These are phyloP conservation scores for Leccinum pellstonianum DNA, from an alignment of 768 basidiomycete genomes.

Conservation along the genomic window DNA sequence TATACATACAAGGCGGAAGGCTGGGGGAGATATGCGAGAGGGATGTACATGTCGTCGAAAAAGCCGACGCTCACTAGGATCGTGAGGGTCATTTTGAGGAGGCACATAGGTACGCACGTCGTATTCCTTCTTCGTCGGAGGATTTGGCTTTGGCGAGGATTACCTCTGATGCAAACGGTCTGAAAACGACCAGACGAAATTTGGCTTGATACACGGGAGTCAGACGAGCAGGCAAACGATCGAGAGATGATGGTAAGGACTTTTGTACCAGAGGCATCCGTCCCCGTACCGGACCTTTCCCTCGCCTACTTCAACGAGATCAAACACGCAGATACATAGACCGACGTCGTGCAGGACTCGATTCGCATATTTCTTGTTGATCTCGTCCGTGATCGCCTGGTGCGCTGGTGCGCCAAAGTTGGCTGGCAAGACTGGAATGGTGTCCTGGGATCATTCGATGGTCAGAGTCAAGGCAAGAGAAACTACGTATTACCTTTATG, in stretches of 20 bases:
- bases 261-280: slow-evolving; percentile 92
- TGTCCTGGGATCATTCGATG: slow-evolving; percentile 57
- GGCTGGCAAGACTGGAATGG: slow-evolving; percentile 83
- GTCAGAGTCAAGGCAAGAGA: background rate
- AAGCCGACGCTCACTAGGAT: slow-evolving; percentile 78
- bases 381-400: slow-evolving; percentile 76
- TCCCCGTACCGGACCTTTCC: slow-evolving; percentile 95
- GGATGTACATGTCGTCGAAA: slow-evolving; percentile 93
- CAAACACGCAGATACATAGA: slow-evolving; percentile 87
- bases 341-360: slow-evolving; percentile 88
- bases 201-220: slow-evolving; percentile 50
- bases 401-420: slow-evolving; percentile 78
- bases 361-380: slow-evolving; percentile 97
- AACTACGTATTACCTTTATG: slow-evolving; percentile 34
- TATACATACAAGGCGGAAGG: slow-evolving; percentile 70
- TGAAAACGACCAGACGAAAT: slow-evolving; percentile 87
- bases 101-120: slow-evolving; percentile 51
- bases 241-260: slow-evolving; percentile 37
- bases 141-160: slow-evolving; percentile 86
- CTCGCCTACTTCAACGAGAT: slow-evolving; percentile 81
- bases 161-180: slow-evolving; percentile 89
- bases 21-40: slow-evolving; percentile 74
- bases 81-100: slow-evolving; percentile 1
- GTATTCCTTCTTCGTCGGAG: slow-evolving; percentile 80
- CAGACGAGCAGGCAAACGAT: slow-evolving; percentile 2